Base-by-base conservation (phyloP, 169 alveolate genomes). In the Babesia sp. region DNA sequence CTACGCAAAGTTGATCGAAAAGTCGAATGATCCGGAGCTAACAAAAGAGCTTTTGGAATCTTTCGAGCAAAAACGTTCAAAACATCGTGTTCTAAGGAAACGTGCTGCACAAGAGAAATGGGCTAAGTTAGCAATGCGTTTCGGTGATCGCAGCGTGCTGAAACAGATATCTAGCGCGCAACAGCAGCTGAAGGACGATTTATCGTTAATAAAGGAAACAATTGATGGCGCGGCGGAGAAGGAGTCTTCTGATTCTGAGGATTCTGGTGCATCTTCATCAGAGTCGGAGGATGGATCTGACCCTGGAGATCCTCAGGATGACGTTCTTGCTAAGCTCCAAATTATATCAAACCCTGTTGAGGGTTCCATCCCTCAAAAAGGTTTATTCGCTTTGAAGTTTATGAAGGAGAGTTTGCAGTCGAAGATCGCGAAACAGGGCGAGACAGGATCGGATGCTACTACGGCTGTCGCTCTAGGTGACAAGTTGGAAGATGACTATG, bases 81-180 rank as follows among this genome's bases (percentile, higher is more conserved):
- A 89, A 26, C 55, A 63, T 44, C 72, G 93, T 29, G 45, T 83
- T 24, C 64, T 87, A 66, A 70, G 93, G 39, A 83, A 87, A 53
- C 70, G 77, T 29, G 80, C 53, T 29, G 93, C 93, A 4, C 88
- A 87, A 61, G 63, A 70, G 60, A 89, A 89, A 41, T 89, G 93
- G 93, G 93, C 93, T 14, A 87, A 86, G 72, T 46, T 75, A 70
- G 93, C 93, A 22, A 45, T 84, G 41, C 87, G 93, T 22, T 89
- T 78, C 67, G 93, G 93, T n/a, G 93, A 92, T 7, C 90, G 68
- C 70, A 92, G 88, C 8, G 51, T 86, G 39, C 83, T 73, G 48
- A 69, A 56, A 59, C 76, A 44, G 44, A 55, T 86, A 18, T 68
- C 93, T 20, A 63, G 81, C 36, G 87, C 90, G 45, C 82, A 77